phyloP scores from a whole-genome alignment of 2,329 filamentous ascomycete species.

The Diaporthe batatas region DNA sequence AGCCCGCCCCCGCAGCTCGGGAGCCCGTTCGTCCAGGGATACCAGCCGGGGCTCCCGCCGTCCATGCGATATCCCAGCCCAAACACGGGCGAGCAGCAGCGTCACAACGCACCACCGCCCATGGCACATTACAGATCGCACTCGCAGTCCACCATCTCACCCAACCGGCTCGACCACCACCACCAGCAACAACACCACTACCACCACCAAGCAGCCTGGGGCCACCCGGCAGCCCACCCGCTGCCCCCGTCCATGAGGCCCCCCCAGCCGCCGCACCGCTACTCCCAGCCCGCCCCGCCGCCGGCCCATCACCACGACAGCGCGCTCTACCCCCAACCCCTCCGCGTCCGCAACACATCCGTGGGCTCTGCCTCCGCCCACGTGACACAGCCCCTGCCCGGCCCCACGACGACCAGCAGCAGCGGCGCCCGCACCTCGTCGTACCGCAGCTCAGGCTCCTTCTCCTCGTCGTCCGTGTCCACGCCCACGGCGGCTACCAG shows the following conservation, averaged over 20 bases:
- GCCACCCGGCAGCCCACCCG: background rate
- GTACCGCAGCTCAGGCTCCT: background rate
- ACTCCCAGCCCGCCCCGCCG: background rate
- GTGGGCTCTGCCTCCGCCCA: background rate
- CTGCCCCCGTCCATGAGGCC: conserved; percentile 2
- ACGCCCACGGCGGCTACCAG: conserved; percentile 7
- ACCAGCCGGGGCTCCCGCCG: conserved; percentile 1
- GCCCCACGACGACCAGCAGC: background rate
- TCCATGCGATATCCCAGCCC: conserved; percentile 22
- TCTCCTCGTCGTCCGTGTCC: background rate
- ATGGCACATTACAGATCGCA: conserved; percentile 6
- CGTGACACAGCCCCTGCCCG: conserved; percentile 4
- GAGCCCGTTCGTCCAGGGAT: conserved; percentile 24
- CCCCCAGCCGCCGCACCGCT: background rate
- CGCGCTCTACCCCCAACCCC: conserved; percentile 29
- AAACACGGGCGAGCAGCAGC: background rate
- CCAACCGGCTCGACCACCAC: conserved; percentile 1
- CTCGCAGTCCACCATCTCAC: background rate
- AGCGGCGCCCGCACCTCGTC: background rate
- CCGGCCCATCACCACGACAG: background rate
- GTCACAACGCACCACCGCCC: background rate
- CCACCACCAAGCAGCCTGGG: background rate
- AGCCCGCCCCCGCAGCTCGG: conserved; percentile 44
- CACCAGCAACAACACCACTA: background rate
- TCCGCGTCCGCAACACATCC: conserved; percentile 35